Base-by-base conservation (phyloP, 495 filamentous ascomycete genomes). In the Aspergillus hancockii region DNA sequence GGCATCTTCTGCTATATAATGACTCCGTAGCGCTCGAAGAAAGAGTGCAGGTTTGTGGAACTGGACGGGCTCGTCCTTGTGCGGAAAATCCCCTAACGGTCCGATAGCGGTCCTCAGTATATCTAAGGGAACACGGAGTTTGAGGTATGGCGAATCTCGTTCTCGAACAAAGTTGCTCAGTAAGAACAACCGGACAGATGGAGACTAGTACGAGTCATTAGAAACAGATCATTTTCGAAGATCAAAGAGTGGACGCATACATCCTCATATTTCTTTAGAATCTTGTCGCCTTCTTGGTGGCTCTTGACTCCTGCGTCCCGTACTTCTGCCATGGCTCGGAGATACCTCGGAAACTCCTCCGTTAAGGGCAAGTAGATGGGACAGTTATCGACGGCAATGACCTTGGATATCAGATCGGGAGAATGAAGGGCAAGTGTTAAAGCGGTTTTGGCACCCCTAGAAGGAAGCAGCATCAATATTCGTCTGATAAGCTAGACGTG, bases 351-450 rank as follows among this genome's bases (percentile, higher is more conserved):
- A 63, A 96, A 96, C 54, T 87, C 78, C 56, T 79, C 78, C 34
- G 75, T 71, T 0, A 94, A 77, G 3, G 76, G 81, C 6, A 84
- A 85, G 70, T 92, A 86, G 13, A 91, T 74, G 8, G 91, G 91
- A 16, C 90, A 88, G 68, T 96, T 96, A 74, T 96, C 91, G 5
- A 95, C 88, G 3, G 89, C 75, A 22, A 96, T 78, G 40, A 96
- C 66, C 68, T 82, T 78, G 8, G 70, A 70, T 38, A 93, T 71
- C 0, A 87, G 74, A 8, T 80, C 64, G 0, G 88, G 87, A 3
- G 79, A 71, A 28, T 80, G 72, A 18, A 96, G 81, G 30, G 89
- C 86, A 36, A 95, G 77, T 0, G 87, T 80, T 89, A 95, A 90
- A 54, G 89, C 91, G 6, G 88, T 85, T 76, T 96, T 96, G 19